phyloP scores from a whole-genome alignment of 768 basidiomycete species.

The Agaricus bisporus region DNA sequence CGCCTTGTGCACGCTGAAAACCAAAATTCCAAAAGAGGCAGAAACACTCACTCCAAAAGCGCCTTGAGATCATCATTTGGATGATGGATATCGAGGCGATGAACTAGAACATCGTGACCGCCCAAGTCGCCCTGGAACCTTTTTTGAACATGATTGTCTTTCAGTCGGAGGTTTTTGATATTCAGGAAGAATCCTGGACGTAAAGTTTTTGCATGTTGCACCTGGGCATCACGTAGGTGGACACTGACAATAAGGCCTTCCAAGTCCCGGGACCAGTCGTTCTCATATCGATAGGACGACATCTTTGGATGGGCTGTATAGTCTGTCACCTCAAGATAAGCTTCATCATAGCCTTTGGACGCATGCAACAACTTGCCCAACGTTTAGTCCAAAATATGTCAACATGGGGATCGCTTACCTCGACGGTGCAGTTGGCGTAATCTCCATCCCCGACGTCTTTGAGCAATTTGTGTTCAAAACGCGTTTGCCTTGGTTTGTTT shows the following conservation, averaged over 20 bases:
- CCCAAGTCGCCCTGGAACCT: slow-evolving; percentile 40
- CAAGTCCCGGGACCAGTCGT: slow-evolving; percentile 39
- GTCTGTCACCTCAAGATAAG: slow-evolving; percentile 56
- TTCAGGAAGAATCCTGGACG: slow-evolving; percentile 34
- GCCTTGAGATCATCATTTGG: slow-evolving; percentile 34
- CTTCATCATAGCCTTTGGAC: slow-evolving; percentile 21
- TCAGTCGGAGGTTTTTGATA: slow-evolving; percentile 49
- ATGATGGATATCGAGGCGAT: slow-evolving; percentile 29
- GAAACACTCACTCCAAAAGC: slow-evolving; percentile 32
- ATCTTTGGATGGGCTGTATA: slow-evolving; percentile 50
- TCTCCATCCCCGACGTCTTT: slow-evolving; percentile 34
- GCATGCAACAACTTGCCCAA: slow-evolving; percentile 40
- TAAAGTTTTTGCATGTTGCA: slow-evolving; percentile 30
- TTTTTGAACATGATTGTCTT: slow-evolving; percentile 21
- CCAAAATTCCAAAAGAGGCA: background rate
- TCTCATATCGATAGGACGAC: slow-evolving; percentile 19
- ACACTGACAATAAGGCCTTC: slow-evolving; percentile 47
- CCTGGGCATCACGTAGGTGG: slow-evolving; percentile 42
- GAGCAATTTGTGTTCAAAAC: slow-evolving; percentile 42
- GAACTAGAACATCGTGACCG: slow-evolving; percentile 38
- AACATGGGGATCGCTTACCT: slow-evolving; percentile 31
- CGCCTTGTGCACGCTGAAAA: background rate
- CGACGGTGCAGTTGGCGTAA: slow-evolving; percentile 52
- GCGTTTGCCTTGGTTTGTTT: slow-evolving; percentile 18
- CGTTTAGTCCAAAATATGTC: background rate